A percentile compares a stretch with the other conserved stretches of the same genome.
These are phyloP conservation scores for Talaromyces sp. DNA, from an alignment of 2,329 filamentous ascomycete genomes.

Conservation along the genomic window DNA sequence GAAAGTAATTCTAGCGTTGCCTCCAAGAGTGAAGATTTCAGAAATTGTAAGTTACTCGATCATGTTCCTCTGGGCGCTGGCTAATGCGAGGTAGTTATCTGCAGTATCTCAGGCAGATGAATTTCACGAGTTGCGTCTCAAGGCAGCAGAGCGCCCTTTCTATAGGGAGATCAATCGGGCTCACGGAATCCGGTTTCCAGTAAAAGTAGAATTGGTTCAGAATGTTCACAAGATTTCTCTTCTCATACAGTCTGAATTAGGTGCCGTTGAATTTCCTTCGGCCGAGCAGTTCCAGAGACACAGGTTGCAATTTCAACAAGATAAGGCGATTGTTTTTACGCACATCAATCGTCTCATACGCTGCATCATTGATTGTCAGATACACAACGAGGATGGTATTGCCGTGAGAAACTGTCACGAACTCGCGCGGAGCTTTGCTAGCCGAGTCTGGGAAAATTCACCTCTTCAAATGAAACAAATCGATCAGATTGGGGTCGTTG, in stretches of 20 bases:
- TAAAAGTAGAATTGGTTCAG: slow-evolving; percentile 64
- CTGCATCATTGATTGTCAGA: slow-evolving; percentile 72
- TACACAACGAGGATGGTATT: slow-evolving; percentile 60
- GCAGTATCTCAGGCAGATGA: slow-evolving; percentile 66
- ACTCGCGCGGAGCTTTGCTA: slow-evolving; percentile 71
- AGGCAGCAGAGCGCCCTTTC: slow-evolving; percentile 63
- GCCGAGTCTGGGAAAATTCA: slow-evolving; percentile 77
- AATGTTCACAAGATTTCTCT: slow-evolving; percentile 73
- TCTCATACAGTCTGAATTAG: slow-evolving; percentile 72
- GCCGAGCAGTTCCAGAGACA: slow-evolving; percentile 57
- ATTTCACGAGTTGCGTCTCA: slow-evolving; percentile 69
- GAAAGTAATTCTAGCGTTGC: slow-evolving; percentile 64
- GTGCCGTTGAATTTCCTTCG: slow-evolving; percentile 60
- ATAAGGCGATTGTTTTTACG: slow-evolving; percentile 64
- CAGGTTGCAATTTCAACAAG: slow-evolving; percentile 56
- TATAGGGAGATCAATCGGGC: slow-evolving; percentile 72
- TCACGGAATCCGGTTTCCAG: slow-evolving; percentile 64
- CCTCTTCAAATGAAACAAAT: slow-evolving; percentile 80
- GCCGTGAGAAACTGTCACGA: slow-evolving; percentile 69
- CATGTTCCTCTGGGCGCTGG: background rate
- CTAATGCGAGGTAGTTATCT: slow-evolving; percentile 54
- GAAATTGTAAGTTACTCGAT: slow-evolving; percentile 59
- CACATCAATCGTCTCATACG: slow-evolving; percentile 67
- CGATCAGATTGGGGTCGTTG: slow-evolving; percentile 69
- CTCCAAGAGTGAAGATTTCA: slow-evolving; percentile 58